These are phyloP conservation scores for Lolium rigidum DNA, from an alignment of 176 grass and related monocot species.

Conservation along the genomic window DNA sequence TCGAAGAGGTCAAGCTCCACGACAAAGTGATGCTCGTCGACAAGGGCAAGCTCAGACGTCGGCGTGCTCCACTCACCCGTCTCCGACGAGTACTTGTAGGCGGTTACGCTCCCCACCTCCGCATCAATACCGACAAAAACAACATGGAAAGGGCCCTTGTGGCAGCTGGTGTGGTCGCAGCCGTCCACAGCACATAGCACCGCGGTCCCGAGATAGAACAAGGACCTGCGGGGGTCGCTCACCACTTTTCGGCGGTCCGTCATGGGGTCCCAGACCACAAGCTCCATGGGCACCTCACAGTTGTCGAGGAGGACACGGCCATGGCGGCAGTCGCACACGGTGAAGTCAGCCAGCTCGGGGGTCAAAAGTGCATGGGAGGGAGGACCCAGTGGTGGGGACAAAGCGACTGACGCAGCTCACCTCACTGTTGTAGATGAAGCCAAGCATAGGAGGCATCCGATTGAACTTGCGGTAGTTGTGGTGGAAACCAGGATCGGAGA, in stretches of 20 bases:
- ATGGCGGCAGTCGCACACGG: too few relatives aligned
- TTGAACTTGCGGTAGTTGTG: background rate
- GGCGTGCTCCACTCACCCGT: background rate
- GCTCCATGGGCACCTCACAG: background rate
- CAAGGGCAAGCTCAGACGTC: background rate
- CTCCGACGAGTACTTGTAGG: slow-evolving; percentile 14
- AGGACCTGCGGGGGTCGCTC: background rate
- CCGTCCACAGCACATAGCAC: background rate
- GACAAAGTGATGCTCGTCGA: background rate
- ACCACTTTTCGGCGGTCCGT: background rate
- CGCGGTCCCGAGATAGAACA: background rate
- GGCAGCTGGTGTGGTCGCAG: background rate
- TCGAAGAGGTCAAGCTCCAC: background rate
- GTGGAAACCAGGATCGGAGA: background rate
- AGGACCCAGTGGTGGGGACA: background rate
- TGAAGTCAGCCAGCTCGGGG: too few relatives aligned
- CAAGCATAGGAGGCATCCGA: too few relatives aligned
- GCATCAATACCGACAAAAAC: background rate
- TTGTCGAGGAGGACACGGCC: background rate
- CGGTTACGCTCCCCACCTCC: background rate
- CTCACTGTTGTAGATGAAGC: too few relatives aligned
- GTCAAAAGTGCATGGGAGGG: background rate
- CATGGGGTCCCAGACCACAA: slow-evolving; percentile 4
- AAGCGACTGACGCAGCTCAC: background rate
- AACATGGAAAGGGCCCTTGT: background rate